phyloP scores from a whole-genome alignment of 805 yeast genomes.

The Kodamaea kakaduensis region DNA sequence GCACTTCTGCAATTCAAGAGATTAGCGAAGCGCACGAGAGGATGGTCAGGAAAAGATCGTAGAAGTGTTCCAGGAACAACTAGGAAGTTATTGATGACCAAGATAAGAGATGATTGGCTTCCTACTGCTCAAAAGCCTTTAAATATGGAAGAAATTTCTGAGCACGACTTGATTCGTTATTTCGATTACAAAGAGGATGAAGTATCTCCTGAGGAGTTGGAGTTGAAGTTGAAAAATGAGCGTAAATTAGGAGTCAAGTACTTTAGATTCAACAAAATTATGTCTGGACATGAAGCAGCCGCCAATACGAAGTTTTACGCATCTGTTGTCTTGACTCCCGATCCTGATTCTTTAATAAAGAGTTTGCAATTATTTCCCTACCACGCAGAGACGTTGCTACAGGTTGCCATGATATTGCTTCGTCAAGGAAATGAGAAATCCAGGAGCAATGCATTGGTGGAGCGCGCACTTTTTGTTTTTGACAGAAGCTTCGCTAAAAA shows the following conservation, averaged over 20 bases:
- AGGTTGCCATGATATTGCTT: conserved; percentile 66
- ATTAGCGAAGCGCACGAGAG: conserved; percentile 56
- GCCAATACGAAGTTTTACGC: conserved; percentile 54
- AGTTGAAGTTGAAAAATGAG: conserved; percentile 30
- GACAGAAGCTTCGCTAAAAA: conserved; percentile 65
- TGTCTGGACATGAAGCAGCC: conserved; percentile 26
- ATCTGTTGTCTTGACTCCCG: conserved; percentile 68
- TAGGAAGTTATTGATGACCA: conserved; percentile 63
- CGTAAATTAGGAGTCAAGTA: conserved; percentile 45
- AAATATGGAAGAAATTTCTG: conserved; percentile 51
- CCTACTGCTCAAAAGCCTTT: conserved; percentile 65
- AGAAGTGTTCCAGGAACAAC: conserved; percentile 70
- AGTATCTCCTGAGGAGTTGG: conserved; percentile 24
- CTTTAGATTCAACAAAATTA: conserved; percentile 50
- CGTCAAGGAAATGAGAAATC: conserved; percentile 72
- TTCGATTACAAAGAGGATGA: conserved; percentile 33
- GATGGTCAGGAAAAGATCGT: conserved; percentile 83
- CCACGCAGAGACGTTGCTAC: conserved; percentile 73
- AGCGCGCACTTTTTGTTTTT: conserved; percentile 72
- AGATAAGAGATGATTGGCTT: conserved; percentile 75
- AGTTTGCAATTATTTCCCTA: conserved; percentile 63
- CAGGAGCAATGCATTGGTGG: conserved; percentile 69
- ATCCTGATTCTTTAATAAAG: conserved; percentile 66
- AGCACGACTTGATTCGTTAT: conserved; percentile 34
- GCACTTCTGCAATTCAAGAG: conserved; percentile 59